Evolutionary conservation across 2,329 filamentous ascomycete genomes (phyloP).

Genomic region (Ustilaginoidea virens): DNA sequence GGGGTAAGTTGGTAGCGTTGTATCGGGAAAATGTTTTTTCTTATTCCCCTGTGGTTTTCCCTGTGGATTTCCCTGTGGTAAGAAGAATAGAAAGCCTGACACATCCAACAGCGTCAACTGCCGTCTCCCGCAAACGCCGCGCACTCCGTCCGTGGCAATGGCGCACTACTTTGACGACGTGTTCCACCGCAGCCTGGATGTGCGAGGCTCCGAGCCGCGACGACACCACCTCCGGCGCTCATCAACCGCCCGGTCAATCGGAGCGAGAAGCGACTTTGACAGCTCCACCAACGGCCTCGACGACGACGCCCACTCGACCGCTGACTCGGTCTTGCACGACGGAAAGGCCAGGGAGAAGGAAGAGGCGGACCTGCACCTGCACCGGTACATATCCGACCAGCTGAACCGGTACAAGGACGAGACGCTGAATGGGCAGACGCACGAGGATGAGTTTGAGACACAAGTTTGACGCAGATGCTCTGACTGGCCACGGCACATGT

Average conservation of each 20-base stretch:
- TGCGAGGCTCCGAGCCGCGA: slow-evolving; percentile 17
- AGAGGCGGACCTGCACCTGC: slow-evolving; percentile 55
- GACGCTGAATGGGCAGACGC: slow-evolving; percentile 10
- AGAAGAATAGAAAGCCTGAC: slow-evolving; percentile 3
- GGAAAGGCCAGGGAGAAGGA: slow-evolving; percentile 29
- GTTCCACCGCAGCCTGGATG: slow-evolving; percentile 33
- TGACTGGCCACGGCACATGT: too few relatives aligned
- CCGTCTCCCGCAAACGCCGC: slow-evolving; percentile 82
- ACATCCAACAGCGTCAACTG: slow-evolving; percentile 54
- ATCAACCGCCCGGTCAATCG: slow-evolving; percentile 71
- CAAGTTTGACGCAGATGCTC: too few relatives aligned
- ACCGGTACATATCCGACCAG: slow-evolving; percentile 70
- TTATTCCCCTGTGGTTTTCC: too few relatives aligned
- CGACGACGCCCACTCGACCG: slow-evolving; percentile 18
- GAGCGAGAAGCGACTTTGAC: slow-evolving; percentile 66
- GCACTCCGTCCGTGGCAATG: slow-evolving; percentile 69
- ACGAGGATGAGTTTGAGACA: slow-evolving; percentile 33
- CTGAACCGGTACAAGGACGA: slow-evolving; percentile 48
- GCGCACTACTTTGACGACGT: slow-evolving; percentile 93
- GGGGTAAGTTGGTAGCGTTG: slow-evolving; percentile 48
- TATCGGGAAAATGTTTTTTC: too few relatives aligned
- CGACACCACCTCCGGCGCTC: slow-evolving; percentile 54
- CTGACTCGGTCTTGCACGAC: slow-evolving; percentile 17
- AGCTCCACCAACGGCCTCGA: slow-evolving; percentile 30
- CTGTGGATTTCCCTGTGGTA: too few relatives aligned